Evolutionary conservation across 108 stramenopile genomes (phyloP), one percentile per base, ranked within the genome.

Genomic region (Cyclotella atomus): DNA sequence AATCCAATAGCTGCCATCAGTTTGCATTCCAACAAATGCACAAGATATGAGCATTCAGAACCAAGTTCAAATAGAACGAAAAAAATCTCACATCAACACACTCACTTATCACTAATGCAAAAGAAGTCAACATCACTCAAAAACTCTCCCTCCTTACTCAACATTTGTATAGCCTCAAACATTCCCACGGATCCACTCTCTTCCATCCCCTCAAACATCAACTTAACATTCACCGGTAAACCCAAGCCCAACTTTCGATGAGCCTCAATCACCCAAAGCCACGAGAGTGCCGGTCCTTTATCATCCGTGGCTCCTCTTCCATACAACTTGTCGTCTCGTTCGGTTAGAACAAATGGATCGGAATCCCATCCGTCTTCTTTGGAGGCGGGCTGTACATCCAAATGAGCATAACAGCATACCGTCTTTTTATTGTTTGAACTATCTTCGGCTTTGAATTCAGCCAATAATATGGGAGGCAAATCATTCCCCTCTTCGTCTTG

Each of bases 161-260:
- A 84, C 15, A 56, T 55, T 5, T 62, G 71, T 73, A 93, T 90
- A 3, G 80, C 72, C 64, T 91, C 89, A 68, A 91, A 91, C 50
- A 94, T 59, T 0, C 93, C 93, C 64, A 82, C 89, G 20, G 83
- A 85, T n/a, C 92, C 90, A 41, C 49, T 78, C 77, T 94, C 92
- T 70, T 94, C 92, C 92, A 94, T 94, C 43, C 90, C 92, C 65
- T 94, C 92, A 59, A 81, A 94, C 35, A 94, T 47, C 20, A 91
- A 65, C 68, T 94, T 94, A 14, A 91, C 71, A 70, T 91, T 90
- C 20, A 94, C 89, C 3, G 90, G 90, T 16, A 91, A 68, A 0
- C 81, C 78, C 3, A 90, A 70, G 34, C 81, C 80, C 63, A 91
- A 62, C 50, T 71, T 71, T 46, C 85, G 77, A 69, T 90, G 88